Base-by-base conservation (phyloP, 116 monocot genomes). In the Trichopus zeylanicus region DNA sequence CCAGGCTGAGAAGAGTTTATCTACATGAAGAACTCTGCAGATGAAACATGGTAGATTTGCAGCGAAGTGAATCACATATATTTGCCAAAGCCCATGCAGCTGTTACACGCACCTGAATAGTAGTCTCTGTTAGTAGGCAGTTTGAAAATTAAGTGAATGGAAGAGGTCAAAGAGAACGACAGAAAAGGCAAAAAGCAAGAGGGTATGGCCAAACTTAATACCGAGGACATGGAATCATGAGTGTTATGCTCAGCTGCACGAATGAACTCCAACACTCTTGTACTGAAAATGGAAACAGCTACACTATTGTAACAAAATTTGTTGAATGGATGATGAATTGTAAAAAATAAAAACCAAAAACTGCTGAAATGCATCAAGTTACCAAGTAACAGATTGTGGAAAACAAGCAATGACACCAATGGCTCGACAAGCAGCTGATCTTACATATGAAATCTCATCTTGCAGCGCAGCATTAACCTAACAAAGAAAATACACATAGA, bases 61-160 rank as follows among this genome's bases (percentile, higher is more conserved):
- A 63, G 42, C 88, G 86, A 81, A 99, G 80, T 69, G 88, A 88
- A 68, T 91, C 88, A 75, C 99, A 99, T 64, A 99, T 85, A 66
- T 99, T 99, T 76, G 99, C 99, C 61, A 99, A 70, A 51, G 99
- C 85, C 99, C 99, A 99, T 20, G 92, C 85, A 11, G 99, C 79
- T 53, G 99, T 82, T 65, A 99, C 72, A 11, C 92, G 74, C 9
- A 92, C 92, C 99, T 99, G 68, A 68, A 73, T 35, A 52, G 31
- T 34, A 60, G 52, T 35, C 16, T 24, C 30, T 13, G 31, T 16
- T 30, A 26, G 13, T 42, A 42, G 13, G 12, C n/a, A 42, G n/a
- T n/a, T 42, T 42, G n/a, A n/a, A n/a, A 42, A 2, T 42, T 42
- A 21, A 30, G 37, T 57, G 35, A 55, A 63, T 51, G 12, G 2